Base-by-base conservation (phyloP, 2,329 filamentous ascomycete genomes). In the Xylariaceae sp. region DNA sequence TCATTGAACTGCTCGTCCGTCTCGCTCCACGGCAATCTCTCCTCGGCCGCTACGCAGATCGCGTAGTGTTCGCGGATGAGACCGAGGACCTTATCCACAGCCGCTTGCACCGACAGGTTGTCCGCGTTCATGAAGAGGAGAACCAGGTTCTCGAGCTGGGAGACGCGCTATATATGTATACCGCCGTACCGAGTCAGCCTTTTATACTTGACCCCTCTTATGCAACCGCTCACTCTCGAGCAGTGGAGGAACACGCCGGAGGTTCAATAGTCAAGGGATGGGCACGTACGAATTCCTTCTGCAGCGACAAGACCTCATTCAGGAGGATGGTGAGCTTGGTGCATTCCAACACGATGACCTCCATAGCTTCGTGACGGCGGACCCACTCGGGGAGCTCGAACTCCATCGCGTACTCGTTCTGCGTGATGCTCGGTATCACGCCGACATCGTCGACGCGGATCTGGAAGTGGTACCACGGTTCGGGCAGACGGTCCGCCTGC, bases 231-330 rank as follows among this genome's bases (percentile, higher is more conserved):
- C 17, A 23, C 3, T 29, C 13, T 6, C 28, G 13, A 32, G 9
- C 5, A 19, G 13, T 31, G 21, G 23, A 12, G 15, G 17, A 17
- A 14, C 14, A 36, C 34, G 36, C 27, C 3, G 17, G n/a, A 27
- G 28, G 31, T 9, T 29, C 12, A 27, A 11, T 7, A 6, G 21
- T 7, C 7, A 24, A 24, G 21, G 21, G 21, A 24, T 6, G 11
- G 15, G 13, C 12, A 52, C 56, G 40, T 36, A 59, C 55, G 31
- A 59, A 59, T 47, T 57, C 55, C 30, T 57, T 59, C 16, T 58
- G 54, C n/a, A 56, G 27, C 8, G 55, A 57, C 11, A 55, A 34
- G 9, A 58, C 36, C 17, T 59, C 56, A 27, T 59, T 58, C 7
- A 57, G 17, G 1, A 59, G 42, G 15, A 54, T 40, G 5, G 49